A percentile compares a stretch with the other conserved stretches of the same genome.
Conservation (phyloP, 2,329 filamentous ascomycete genomes). For the Fusarium nodosum region DNA sequence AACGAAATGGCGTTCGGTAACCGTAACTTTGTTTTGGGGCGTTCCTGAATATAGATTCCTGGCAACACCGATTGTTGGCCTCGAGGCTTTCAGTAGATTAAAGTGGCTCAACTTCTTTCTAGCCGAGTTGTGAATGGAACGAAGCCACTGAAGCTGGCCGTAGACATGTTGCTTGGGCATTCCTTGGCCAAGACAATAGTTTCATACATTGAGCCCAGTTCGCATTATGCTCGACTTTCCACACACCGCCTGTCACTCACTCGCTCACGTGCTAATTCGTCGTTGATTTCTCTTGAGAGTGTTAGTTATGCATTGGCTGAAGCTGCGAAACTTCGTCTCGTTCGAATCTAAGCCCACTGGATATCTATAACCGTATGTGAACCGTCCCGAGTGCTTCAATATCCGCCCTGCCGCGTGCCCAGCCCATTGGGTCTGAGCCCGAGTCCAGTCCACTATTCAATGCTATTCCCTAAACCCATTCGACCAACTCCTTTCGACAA, state of each 20-base stretch:
- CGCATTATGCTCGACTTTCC: neutral
- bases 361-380: conserved; percentile 40
- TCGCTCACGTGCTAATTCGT: neutral
- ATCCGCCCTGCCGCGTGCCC: conserved; percentile 3
- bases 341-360: conserved; percentile 32
- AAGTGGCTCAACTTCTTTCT: conserved; percentile 9
- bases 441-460: conserved; percentile 10
- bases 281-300: conserved; percentile 9
- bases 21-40: conserved; percentile 32
- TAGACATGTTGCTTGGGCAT: neutral
- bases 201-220: conserved; percentile 3
- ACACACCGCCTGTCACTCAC: neutral
- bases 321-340: conserved; percentile 41
- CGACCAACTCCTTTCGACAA: conserved; percentile 22
- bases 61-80: neutral
- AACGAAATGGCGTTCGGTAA: conserved; percentile 18
- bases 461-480: conserved; percentile 10
- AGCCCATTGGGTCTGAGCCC: neutral
- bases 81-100: conserved; percentile 7
- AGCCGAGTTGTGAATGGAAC: neutral
- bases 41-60: conserved; percentile 19
- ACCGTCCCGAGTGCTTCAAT: conserved; percentile 13
- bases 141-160: neutral
- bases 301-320: conserved; percentile 29
- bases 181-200: conserved; percentile 1